Evolutionary conservation across 192 early-diverging fungal species (phyloP).

Genomic region (Chytriomyces hyalinus): DNA sequence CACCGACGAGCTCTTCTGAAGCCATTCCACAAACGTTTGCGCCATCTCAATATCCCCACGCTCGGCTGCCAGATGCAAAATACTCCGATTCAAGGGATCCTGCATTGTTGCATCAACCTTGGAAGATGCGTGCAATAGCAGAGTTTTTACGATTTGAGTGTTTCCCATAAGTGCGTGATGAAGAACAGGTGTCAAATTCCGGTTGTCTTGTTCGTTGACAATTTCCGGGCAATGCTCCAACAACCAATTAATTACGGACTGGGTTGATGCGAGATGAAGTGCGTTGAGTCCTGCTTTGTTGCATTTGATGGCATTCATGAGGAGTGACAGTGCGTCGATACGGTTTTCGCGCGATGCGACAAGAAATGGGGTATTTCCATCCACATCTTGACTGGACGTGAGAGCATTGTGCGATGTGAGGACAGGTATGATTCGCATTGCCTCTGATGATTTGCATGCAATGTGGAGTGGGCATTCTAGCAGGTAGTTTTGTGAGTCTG

Average conservation of each 20-base stretch:
- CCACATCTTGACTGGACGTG: not conserved
- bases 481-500: conserved; percentile 30
- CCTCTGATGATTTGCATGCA: not conserved
- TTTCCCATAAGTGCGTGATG: conserved; percentile 15
- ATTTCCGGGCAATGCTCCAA: not conserved
- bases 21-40: no score
- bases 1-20: no score
- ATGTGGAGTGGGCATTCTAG: conserved; percentile 36
- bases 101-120: not conserved
- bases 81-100: not conserved
- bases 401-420: not conserved
- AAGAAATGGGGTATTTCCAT: conserved; percentile 35
- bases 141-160: not conserved
- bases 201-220: conserved; percentile 1
- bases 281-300: not conserved
- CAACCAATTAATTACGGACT: not conserved
- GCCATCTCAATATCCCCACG: not conserved
- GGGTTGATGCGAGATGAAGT: not conserved
- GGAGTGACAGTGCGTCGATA: not conserved
- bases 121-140: not conserved
- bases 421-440: not conserved
- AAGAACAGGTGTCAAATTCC: conserved; percentile 27
- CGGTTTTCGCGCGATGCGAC: not conserved
- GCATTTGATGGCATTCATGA: not conserved
- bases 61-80: not conserved